Conservation (phyloP, 768 basidiomycete genomes). For the Mrakia hoshinonis region DNA sequence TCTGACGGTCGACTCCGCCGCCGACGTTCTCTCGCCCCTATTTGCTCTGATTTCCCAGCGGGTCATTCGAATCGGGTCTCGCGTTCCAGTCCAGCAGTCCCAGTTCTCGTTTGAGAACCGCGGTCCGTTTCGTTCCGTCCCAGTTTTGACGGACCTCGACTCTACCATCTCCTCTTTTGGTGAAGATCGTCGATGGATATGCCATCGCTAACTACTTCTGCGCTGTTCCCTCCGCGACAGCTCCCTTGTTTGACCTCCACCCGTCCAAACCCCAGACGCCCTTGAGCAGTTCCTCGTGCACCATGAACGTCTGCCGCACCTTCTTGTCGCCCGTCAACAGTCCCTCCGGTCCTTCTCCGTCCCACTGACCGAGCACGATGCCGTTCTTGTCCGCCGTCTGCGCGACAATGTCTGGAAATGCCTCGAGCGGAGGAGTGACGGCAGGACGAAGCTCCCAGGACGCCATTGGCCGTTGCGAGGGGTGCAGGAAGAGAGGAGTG, state of each 20-base stretch:
- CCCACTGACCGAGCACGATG: conserved; percentile 24
- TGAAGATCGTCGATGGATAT: too few species aligned
- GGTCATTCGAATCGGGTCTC: too few species aligned
- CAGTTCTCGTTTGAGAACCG: too few species aligned
- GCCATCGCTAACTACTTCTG: too few species aligned
- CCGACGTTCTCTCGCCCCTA: too few species aligned
- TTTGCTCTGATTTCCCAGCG: too few species aligned
- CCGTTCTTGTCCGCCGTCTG: conserved; percentile 27
- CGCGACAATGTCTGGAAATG: conserved; percentile 27
- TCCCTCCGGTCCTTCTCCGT: conserved; percentile 19
- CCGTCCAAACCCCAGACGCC: conserved; percentile 25
- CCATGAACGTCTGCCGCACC: conserved; percentile 17
- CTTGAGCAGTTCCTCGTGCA: conserved; percentile 27
- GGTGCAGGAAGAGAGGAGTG: conserved; percentile 26
- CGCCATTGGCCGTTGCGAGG: conserved; percentile 24
- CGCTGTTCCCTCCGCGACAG: too few species aligned
- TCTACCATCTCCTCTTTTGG: too few species aligned
- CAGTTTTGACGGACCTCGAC: too few species aligned
- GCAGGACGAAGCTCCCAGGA: conserved; percentile 25
- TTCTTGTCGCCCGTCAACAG: not conserved
- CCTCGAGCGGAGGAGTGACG: not conserved
- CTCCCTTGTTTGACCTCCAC: conserved; percentile 16
- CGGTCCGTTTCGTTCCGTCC: too few species aligned
- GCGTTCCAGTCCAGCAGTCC: too few species aligned
- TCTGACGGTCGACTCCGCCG: too few species aligned